These are phyloP conservation scores for Rhizophagus clarus DNA, from an alignment of 192 early-diverging fungal genomes.

Conservation along the genomic window DNA sequence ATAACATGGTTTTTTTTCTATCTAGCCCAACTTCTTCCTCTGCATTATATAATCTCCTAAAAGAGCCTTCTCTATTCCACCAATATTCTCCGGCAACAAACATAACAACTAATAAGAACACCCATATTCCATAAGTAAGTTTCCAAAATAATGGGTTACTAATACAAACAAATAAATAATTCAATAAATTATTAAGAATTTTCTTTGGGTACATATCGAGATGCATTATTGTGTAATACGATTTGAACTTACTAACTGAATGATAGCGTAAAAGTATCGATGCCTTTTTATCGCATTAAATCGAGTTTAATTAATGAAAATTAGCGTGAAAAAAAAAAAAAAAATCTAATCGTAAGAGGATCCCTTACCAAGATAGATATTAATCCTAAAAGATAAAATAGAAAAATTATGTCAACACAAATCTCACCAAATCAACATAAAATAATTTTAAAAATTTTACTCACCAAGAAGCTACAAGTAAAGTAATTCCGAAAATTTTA, in stretches of 20 bases:
- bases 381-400: slow-evolving; percentile 1
- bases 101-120: not conserved
- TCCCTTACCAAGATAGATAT: not conserved
- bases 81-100: not conserved
- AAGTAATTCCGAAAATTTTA: not conserved
- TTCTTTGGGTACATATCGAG: not conserved
- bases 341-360: not conserved
- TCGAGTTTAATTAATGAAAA: not conserved
- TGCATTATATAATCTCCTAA: not conserved
- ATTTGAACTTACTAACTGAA: not conserved
- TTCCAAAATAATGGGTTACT: not conserved
- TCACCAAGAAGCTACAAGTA: slow-evolving; percentile 25
- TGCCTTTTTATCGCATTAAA: not conserved
- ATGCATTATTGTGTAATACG: not conserved
- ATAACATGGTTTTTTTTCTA: not conserved
- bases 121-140: not conserved
- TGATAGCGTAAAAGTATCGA: not conserved
- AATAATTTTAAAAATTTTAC: not conserved
- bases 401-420: not conserved
- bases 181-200: not conserved
- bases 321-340: not conserved
- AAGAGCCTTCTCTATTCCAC: not conserved
- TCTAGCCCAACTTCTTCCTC: not conserved
- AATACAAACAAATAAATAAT: not conserved
- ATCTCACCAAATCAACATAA: not conserved